A percentile compares a stretch with the other conserved stretches of the same genome.
These are phyloP conservation scores for Strobilomyces echinocephalus DNA, from an alignment of 768 basidiomycete species.

Conservation along the genomic window DNA sequence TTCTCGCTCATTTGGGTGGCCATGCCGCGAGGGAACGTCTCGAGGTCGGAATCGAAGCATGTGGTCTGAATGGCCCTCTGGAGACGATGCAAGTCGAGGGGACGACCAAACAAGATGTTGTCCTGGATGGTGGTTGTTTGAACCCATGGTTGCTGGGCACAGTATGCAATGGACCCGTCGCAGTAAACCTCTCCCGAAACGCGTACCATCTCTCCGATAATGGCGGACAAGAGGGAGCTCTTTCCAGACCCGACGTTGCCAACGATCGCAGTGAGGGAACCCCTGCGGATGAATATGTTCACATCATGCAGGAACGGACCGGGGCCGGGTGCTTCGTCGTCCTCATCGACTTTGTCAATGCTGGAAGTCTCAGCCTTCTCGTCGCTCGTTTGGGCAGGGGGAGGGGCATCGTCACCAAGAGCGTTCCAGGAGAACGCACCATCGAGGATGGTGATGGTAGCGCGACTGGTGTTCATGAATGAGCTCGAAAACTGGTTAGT, in stretches of 20 bases:
- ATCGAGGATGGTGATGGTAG: constrained; percentile 19
- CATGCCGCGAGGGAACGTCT: constrained; percentile 26
- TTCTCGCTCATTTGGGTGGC: constrained; percentile 46
- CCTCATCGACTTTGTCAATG: constrained; percentile 8
- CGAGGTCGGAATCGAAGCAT: constrained; percentile 28
- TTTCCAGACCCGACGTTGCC: constrained; percentile 27
- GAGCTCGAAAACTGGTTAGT: background rate
- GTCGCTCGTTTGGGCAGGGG: background rate
- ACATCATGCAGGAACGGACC: constrained; percentile 19
- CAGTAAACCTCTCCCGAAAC: constrained; percentile 22
- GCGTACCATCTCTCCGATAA: constrained; percentile 28
- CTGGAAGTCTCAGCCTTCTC: constrained; percentile 6
- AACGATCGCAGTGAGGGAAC: constrained; percentile 26
- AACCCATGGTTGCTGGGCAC: constrained; percentile 31
- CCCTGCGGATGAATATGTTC: constrained; percentile 17
- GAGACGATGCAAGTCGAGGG: constrained; percentile 23
- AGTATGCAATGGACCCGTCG: constrained; percentile 28
- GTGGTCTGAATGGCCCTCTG: constrained; percentile 26
- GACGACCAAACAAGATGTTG: constrained; percentile 29
- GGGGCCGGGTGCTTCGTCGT: constrained; percentile 6
- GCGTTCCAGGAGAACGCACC: constrained; percentile 26
- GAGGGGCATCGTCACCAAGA: background rate
- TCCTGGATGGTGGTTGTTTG: constrained; percentile 30
- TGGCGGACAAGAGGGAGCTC: constrained; percentile 28
- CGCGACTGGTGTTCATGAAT: constrained; percentile 12